Percentiles rank a stretch among this genome's conserved stretches.
Conservation (phyloP, 208 protist species). For the Acanthamoeba healyi region DNA sequence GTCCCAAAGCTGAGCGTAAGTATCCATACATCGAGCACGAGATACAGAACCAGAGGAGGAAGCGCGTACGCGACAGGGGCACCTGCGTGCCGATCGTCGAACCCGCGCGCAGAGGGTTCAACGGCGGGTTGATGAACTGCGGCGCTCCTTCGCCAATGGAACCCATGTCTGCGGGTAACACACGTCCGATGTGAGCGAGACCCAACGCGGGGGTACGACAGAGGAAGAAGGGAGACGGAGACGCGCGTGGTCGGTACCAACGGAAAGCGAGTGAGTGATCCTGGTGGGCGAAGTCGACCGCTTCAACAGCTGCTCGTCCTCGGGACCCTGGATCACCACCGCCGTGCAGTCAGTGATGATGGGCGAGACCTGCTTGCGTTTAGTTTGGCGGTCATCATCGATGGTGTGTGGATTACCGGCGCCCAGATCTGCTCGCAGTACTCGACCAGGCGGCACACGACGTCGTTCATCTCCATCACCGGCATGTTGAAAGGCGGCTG, state of each 20-base stretch:
- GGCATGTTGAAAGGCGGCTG: slow-evolving; percentile 70
- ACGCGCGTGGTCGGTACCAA: background rate
- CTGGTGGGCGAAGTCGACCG: background rate
- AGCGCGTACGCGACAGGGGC: background rate
- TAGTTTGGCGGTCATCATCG: background rate
- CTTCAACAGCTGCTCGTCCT: slow-evolving; percentile 28
- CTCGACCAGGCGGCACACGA: slow-evolving; percentile 50
- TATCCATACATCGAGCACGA: no score
- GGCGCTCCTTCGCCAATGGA: background rate
- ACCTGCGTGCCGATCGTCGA: slow-evolving; percentile 2
- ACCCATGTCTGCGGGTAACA: background rate
- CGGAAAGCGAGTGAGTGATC: slow-evolving; percentile 17
- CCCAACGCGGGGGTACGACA: background rate
- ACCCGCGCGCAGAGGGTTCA: background rate
- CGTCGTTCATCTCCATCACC: slow-evolving; percentile 74
- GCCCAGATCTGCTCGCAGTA: slow-evolving; percentile 67
- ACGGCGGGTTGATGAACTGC: background rate
- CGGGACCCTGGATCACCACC: background rate
- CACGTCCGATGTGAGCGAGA: background rate
- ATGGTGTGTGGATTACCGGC: background rate
- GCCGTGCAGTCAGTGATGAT: background rate
- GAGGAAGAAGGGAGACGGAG: background rate
- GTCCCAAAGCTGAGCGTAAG: no score
- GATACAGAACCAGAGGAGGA: background rate
- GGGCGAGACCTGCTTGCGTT: background rate